Evolutionary conservation across 2,329 filamentous ascomycete species (phyloP).

Genomic region (Fusarium mundagurra): DNA sequence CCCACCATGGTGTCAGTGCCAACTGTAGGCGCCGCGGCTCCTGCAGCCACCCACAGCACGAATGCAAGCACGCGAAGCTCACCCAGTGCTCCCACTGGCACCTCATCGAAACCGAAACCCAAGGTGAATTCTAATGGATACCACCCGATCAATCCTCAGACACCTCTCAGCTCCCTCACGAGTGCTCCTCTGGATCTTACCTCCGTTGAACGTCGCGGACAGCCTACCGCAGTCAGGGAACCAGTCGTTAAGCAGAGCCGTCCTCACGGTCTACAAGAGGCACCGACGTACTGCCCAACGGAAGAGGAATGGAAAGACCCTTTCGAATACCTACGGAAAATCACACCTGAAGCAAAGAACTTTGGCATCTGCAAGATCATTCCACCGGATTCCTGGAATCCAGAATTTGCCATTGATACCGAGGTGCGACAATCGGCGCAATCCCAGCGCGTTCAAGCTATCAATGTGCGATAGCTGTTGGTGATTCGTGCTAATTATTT

Average conservation of each 20-base stretch:
- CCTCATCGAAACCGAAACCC: constrained; percentile 59
- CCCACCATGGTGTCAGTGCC: constrained; percentile 54
- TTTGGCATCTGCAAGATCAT: constrained; percentile 97
- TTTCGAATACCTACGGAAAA: constrained; percentile 92
- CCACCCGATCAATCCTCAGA: constrained; percentile 60
- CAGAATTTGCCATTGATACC: constrained; percentile 94
- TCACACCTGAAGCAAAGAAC: constrained; percentile 83
- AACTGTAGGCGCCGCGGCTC: constrained; percentile 50
- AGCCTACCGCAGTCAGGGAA: constrained; percentile 80
- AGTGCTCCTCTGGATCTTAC: constrained; percentile 79
- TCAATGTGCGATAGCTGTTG: background rate
- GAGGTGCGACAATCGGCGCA: constrained; percentile 68
- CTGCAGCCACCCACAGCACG: constrained; percentile 52
- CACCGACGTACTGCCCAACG: constrained; percentile 89
- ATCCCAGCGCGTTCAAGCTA: constrained; percentile 12
- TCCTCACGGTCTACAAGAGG: constrained; percentile 86
- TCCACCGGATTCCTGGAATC: constrained; percentile 93
- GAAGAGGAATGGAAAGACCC: constrained; percentile 96
- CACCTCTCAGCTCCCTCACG: constrained; percentile 65
- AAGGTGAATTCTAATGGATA: constrained; percentile 65
- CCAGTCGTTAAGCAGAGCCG: constrained; percentile 79
- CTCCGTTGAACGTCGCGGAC: constrained; percentile 91
- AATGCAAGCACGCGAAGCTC: constrained; percentile 64
- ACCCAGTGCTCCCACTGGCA: constrained; percentile 54
- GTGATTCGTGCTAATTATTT: constrained; percentile 17